Conservation (phyloP, 768 basidiomycete genomes). For the Rhodotorula toruloides region DNA sequence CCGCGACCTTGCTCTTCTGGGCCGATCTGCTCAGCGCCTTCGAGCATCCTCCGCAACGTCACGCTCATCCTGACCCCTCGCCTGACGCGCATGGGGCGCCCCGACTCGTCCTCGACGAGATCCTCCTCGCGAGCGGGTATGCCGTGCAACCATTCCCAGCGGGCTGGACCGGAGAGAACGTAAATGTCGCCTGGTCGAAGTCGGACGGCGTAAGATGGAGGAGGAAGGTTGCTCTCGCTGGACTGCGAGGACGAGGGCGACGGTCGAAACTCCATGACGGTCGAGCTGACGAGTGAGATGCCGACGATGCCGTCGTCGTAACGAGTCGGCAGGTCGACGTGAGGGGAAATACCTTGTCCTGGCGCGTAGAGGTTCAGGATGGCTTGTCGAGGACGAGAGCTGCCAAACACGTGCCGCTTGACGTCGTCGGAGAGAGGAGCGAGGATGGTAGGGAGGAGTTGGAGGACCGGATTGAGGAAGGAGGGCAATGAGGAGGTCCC, state of each 20-base stretch:
- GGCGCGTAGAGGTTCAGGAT: constrained; percentile 86
- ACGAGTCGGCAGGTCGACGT: constrained; percentile 74
- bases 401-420: constrained; percentile 43
- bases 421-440: neutral
- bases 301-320: constrained; percentile 88
- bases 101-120: constrained; percentile 51
- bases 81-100: constrained; percentile 24
- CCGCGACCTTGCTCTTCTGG: neutral
- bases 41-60: constrained; percentile 79
- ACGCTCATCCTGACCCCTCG: constrained; percentile 65
- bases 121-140: constrained; percentile 65
- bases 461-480: constrained; percentile 17
- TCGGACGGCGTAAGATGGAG: constrained; percentile 55
- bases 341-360: constrained; percentile 81
- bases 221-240: neutral
- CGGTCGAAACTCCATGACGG: constrained; percentile 66
- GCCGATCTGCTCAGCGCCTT: constrained; percentile 58
- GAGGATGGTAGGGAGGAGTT: constrained; percentile 17
- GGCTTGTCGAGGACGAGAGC: constrained; percentile 61
- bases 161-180: constrained; percentile 70
- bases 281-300: constrained; percentile 72
- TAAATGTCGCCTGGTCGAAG: constrained; percentile 71
- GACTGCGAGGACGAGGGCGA: neutral
- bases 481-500: neutral
- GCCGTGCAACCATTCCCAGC: constrained; percentile 83